Conservation (phyloP, 2,329 filamentous ascomycete genomes). For the Fusarium pseudograminearum region DNA sequence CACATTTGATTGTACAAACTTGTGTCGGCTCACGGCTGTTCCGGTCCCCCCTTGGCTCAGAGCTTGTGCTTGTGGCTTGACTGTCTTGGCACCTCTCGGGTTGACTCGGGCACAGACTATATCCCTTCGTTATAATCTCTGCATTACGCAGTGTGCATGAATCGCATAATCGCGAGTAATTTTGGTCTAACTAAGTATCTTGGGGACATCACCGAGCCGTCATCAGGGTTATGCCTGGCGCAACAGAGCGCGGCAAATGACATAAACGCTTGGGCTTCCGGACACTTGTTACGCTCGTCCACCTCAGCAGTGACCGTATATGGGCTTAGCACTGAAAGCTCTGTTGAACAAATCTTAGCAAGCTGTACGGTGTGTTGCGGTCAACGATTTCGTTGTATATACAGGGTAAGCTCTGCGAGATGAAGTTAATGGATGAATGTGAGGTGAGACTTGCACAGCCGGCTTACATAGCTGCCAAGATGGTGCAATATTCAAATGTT, state of each 20-base stretch:
- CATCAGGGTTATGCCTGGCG: background rate
- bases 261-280: background rate
- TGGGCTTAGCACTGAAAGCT: background rate
- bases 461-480: background rate
- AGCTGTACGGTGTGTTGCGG: background rate
- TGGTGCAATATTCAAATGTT: background rate
- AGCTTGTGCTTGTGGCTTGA: background rate
- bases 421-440: background rate
- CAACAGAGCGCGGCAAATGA: background rate
- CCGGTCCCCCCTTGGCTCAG: conserved; percentile 1
- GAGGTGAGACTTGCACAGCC: background rate
- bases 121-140: background rate
- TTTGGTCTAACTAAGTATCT: background rate
- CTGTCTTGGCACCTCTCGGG: background rate
- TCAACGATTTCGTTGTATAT: background rate
- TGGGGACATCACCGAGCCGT: background rate
- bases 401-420: background rate
- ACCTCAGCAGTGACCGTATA: background rate
- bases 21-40: conserved; percentile 24
- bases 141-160: background rate
- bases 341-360: conserved; percentile 1
- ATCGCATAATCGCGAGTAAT: conserved; percentile 5
- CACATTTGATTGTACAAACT: background rate
- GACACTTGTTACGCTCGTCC: background rate
- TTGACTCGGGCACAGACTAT: conserved; percentile 1